Evolutionary conservation across 1,139 yeast species (phyloP).

Genomic region (Saccharomyces hybrid): DNA sequence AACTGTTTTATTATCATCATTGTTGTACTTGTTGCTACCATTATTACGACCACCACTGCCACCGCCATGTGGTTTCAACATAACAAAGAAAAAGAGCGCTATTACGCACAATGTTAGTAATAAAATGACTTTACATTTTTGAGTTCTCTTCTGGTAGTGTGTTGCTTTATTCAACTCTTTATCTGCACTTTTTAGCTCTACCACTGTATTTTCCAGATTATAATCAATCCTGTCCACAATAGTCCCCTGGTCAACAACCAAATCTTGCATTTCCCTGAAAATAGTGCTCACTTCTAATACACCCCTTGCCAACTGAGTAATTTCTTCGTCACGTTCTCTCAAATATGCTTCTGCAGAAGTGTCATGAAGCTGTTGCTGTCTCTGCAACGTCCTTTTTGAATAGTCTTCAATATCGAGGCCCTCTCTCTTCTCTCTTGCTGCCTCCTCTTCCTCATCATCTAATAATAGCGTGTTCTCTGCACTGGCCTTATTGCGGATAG

Average conservation of each 20-base stretch:
- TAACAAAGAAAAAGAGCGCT: constrained; percentile 60
- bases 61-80: constrained; percentile 51
- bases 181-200: constrained; percentile 68
- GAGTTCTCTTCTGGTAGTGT: constrained; percentile 75
- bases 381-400: constrained; percentile 38
- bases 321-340: constrained; percentile 76
- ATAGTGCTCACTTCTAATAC: constrained; percentile 88
- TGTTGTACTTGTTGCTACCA: neutral
- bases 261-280: constrained; percentile 82
- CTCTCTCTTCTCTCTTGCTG: constrained; percentile 25
- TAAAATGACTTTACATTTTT: constrained; percentile 82
- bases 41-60: neutral
- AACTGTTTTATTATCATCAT: neutral
- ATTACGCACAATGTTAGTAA: constrained; percentile 63
- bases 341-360: constrained; percentile 35
- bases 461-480: constrained; percentile 10
- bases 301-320: constrained; percentile 85
- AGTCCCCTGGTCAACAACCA: constrained; percentile 94
- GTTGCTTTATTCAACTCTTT: constrained; percentile 71
- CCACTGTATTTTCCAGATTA: constrained; percentile 71
- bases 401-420: constrained; percentile 35
- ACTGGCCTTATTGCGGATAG: constrained; percentile 15
- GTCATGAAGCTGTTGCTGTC: constrained; percentile 32
- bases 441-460: constrained; percentile 42
- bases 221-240: constrained; percentile 87